Percentiles rank a stretch among this genome's conserved stretches.
Evolutionary conservation across 1,139 yeast genomes (phyloP).

Genomic region (Nakaseomyces nivariensis): DNA sequence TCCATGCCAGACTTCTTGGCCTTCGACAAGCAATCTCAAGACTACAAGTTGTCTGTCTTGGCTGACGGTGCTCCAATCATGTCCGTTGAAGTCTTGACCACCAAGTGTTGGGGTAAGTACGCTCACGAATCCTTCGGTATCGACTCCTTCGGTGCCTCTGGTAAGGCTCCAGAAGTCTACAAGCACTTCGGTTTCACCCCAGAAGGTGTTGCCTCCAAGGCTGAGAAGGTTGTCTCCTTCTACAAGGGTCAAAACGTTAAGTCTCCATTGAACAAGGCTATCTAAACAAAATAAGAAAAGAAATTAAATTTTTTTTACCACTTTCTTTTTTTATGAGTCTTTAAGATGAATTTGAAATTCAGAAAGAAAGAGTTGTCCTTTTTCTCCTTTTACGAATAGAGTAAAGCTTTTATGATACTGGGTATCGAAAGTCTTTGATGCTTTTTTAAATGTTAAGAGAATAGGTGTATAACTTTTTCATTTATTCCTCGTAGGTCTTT

Average conservation of each 20-base stretch:
- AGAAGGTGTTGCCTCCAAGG: constrained; percentile 87
- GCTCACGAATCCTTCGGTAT: constrained; percentile 96
- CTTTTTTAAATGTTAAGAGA: no score
- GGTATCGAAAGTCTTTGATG: not conserved
- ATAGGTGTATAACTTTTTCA: no score
- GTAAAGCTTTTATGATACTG: not conserved
- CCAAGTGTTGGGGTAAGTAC: constrained; percentile 91
- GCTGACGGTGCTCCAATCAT: constrained; percentile 93
- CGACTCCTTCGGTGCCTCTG: constrained; percentile 96
- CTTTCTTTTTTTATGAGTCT: no score
- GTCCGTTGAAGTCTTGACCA: constrained; percentile 89
- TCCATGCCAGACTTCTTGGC: constrained; percentile 91
- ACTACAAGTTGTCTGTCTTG: constrained; percentile 74
- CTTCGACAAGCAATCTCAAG: constrained; percentile 72
- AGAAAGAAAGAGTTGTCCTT: no score
- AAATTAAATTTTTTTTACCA: no score
- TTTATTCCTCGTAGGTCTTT: no score
- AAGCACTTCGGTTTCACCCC: constrained; percentile 84
- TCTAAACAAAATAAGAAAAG: constrained; percentile 30
- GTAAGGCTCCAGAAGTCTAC: constrained; percentile 78
- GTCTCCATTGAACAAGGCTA: constrained; percentile 79
- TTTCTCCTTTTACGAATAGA: no score
- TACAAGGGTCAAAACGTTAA: constrained; percentile 65
- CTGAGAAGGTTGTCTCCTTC: constrained; percentile 66
- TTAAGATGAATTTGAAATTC: no score